phyloP scores from a whole-genome alignment of 2,329 filamentous ascomycete genomes.

The Akanthomyces lecanii region DNA sequence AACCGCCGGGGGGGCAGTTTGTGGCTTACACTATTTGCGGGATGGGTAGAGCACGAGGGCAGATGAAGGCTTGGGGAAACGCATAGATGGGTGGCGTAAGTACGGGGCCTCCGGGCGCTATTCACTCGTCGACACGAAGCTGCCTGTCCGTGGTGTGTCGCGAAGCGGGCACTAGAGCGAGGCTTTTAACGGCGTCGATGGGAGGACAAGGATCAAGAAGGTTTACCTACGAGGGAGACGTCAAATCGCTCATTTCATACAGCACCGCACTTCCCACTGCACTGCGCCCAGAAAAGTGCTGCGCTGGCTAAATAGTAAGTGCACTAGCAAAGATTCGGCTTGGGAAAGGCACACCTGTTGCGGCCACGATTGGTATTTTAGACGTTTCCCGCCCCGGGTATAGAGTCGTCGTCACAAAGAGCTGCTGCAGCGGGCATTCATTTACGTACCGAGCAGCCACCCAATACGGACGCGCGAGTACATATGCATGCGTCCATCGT shows the following conservation, averaged over 20 bases:
- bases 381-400: no score
- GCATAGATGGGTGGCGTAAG: neutral
- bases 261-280: no score
- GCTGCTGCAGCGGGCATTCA: no score
- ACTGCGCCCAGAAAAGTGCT: no score
- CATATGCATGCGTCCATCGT: neutral
- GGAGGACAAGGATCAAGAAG: neutral
- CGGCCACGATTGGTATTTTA: no score
- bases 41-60: neutral
- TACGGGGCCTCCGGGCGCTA: neutral
- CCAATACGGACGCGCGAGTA: neutral
- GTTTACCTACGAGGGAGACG: neutral
- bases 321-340: no score
- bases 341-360: no score
- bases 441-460: neutral
- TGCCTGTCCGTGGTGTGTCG: neutral
- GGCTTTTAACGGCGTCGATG: neutral
- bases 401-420: no score
- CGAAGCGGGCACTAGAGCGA: neutral
- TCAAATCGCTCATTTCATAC: no score
- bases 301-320: no score
- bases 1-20: neutral
- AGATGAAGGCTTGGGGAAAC: neutral
- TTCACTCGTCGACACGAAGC: neutral
- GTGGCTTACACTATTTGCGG: constrained; percentile 6